Evolutionary conservation across 176 grass and related monocot genomes (phyloP).

Genomic region (Puya raimondii): DNA sequence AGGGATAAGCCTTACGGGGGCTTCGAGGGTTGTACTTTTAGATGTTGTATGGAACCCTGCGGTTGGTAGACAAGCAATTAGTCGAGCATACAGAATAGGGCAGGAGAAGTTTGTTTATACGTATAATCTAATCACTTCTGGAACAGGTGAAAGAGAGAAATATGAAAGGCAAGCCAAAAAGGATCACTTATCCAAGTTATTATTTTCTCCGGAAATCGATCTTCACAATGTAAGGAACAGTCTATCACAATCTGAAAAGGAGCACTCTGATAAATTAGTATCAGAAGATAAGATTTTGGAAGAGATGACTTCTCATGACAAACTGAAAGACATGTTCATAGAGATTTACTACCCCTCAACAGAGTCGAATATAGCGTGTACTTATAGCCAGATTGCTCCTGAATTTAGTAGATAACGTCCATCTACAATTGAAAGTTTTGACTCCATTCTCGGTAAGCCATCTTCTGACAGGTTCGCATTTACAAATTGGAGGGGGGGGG

Average conservation of each 20-base stretch:
- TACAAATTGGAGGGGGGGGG: no score
- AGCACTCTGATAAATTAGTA: slow-evolving; percentile 11
- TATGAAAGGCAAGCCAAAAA: slow-evolving; percentile 59
- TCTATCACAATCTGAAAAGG: slow-evolving; percentile 8
- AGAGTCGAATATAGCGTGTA: not conserved
- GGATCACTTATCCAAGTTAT: slow-evolving; percentile 57
- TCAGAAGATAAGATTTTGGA: slow-evolving; percentile 56
- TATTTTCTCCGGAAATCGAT: slow-evolving; percentile 39
- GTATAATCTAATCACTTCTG: slow-evolving; percentile 65
- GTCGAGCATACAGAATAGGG: slow-evolving; percentile 71
- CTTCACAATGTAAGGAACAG: slow-evolving; percentile 14
- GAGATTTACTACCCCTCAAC: slow-evolving; percentile 29
- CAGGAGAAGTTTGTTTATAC: slow-evolving; percentile 74
- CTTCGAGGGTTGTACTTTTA: slow-evolving; percentile 77
- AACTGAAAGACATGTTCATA: slow-evolving; percentile 48
- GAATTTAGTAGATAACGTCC: not conserved
- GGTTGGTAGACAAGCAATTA: slow-evolving; percentile 68
- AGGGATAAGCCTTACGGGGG: slow-evolving; percentile 67
- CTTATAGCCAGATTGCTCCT: slow-evolving; percentile 18
- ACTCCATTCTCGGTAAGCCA: no score
- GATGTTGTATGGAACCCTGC: slow-evolving; percentile 95
- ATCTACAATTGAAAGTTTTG: not conserved
- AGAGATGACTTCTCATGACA: slow-evolving; percentile 37
- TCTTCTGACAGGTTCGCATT: no score
- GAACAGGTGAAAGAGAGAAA: slow-evolving; percentile 63